These are phyloP conservation scores for Nannizzia gypsea DNA, from an alignment of 2,329 filamentous ascomycete genomes.

Conservation along the genomic window DNA sequence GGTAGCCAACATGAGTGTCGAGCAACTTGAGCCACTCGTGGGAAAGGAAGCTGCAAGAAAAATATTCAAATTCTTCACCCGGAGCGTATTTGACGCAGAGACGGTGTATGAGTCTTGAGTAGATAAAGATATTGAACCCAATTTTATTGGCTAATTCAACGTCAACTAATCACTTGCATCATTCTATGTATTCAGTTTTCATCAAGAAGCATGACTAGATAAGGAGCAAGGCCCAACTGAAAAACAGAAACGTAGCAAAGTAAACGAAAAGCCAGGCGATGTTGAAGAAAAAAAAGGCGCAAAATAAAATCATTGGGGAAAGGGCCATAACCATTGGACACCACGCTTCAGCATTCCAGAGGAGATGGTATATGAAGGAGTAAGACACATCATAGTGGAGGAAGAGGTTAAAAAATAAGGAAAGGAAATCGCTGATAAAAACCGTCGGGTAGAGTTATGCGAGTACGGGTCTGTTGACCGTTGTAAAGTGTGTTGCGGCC, in stretches of 20 bases:
- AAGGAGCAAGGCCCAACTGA: neutral
- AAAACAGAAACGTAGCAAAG: neutral
- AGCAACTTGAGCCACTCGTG: constrained; percentile 60
- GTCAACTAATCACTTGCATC: constrained; percentile 8
- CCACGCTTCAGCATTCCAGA: neutral
- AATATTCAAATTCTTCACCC: constrained; percentile 71
- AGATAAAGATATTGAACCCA: neutral
- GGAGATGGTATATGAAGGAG: neutral
- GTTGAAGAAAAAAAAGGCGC: neutral
- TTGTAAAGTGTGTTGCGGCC: neutral
- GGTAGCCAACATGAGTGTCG: constrained; percentile 71
- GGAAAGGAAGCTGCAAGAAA: constrained; percentile 65
- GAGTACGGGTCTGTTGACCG: neutral
- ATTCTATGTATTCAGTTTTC: constrained; percentile 8
- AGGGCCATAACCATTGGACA: neutral
- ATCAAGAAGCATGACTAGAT: neutral
- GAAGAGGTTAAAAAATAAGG: neutral
- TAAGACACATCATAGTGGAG: neutral
- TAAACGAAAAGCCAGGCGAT: neutral
- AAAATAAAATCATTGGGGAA: constrained; percentile 2
- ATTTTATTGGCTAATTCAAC: neutral
- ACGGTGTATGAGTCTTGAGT: neutral
- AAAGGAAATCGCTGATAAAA: neutral
- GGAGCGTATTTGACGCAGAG: constrained; percentile 43
- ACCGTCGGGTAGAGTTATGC: neutral